These are phyloP conservation scores for Trichosanthes cucumerina DNA, from an alignment of 306 rosid genomes.

Conservation along the genomic window DNA sequence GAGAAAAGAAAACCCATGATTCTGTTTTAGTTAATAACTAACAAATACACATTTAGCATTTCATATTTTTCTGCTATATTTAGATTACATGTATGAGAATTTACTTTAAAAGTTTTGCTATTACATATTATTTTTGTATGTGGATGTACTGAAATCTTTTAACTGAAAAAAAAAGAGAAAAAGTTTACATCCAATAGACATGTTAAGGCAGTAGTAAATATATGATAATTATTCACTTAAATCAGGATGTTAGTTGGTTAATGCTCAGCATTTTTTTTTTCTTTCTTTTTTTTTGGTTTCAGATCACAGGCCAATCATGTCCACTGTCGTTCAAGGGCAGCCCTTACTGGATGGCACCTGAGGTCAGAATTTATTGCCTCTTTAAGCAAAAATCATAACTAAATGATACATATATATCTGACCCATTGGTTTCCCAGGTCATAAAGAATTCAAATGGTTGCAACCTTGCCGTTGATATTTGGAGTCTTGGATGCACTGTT, in stretches of 20 bases:
- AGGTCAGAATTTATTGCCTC: constrained; percentile 39
- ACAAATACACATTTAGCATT: not conserved
- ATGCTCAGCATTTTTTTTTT: not conserved
- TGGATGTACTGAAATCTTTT: not conserved
- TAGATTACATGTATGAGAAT: not conserved
- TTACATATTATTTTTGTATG: not conserved
- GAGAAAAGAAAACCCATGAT: not conserved
- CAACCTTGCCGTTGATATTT: constrained; percentile 94
- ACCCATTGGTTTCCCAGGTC: constrained; percentile 42
- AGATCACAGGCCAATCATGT: constrained; percentile 85
- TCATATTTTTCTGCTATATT: constrained; percentile 1
- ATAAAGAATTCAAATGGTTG: constrained; percentile 70
- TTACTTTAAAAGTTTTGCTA: not conserved
- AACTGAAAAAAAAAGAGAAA: not conserved
- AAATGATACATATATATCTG: constrained; percentile 18
- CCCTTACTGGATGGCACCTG: constrained; percentile 99
- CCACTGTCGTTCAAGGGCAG: constrained; percentile 95
- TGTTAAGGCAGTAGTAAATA: not conserved
- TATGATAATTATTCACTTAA: not conserved
- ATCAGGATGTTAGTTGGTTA: not conserved
- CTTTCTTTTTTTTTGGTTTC: not conserved
- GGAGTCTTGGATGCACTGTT: constrained; percentile 99
- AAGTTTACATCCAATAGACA: not conserved
- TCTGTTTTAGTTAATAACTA: not conserved
- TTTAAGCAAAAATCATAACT: constrained; percentile 9